Evolutionary conservation across 306 rosid genomes (phyloP), one percentile per base, ranked within the genome.

Genomic region (Comarum palustre): DNA sequence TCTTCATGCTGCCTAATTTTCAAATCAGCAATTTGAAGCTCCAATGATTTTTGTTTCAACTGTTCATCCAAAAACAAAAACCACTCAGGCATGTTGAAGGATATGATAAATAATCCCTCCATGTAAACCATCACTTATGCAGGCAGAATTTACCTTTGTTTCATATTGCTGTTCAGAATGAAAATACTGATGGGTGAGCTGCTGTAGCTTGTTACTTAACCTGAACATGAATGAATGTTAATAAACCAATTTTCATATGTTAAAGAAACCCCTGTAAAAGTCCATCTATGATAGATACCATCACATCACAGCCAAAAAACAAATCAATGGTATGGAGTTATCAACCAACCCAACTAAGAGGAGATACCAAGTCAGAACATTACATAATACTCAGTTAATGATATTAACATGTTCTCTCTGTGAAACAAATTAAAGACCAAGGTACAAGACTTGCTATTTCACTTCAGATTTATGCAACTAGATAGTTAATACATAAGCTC

Each of bases 21-120:
- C 73, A 93, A 81, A 69, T 93, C 97, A 69, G 96, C 84, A 81
- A 93, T 72, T 88, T 93, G 98, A 78, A 90, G 98, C 82, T 93
- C 98, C 85, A 93, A 81, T 0, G 89, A 42, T 72, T 93, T 93
- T 82, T 93, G 98, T 84, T 93, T 93, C 77, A 93, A 84, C 97
- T 93, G 92, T 39, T 29, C 29, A 85, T 71, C 80, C 77, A 86
- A 58, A 76, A 29, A 65, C 81, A 82, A 67, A 52, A 88, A 63
- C 42, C 32, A 42, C 45, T 69, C 47, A 38, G 74, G 66, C 65
- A 51, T 16, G 51, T 72, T 74, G 43, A 41, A 66, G 63, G 43
- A 41, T 64, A 32, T 77, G 68, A 63, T 57, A 39, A 73, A 39
- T 60, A 68, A 43, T 36, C 69, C 29, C 69, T 74, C 32, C 51